Evolutionary conservation across 2,329 filamentous ascomycete species (phyloP).

Genomic region (Aspergillus sp.): DNA sequence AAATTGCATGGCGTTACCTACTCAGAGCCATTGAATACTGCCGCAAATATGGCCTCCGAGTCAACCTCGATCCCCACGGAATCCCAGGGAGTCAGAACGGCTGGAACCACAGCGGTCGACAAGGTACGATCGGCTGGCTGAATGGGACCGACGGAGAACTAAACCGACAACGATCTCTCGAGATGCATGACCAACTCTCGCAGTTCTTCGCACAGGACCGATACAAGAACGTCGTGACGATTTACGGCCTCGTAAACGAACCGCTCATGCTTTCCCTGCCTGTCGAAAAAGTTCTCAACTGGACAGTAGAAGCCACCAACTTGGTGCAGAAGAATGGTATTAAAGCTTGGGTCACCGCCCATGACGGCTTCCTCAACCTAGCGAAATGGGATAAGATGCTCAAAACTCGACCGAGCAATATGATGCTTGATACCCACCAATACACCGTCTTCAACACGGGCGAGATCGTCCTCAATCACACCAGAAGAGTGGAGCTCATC

Average conservation of each 20-base stretch:
- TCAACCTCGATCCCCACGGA: conserved; percentile 93
- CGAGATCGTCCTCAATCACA: conserved; percentile 79
- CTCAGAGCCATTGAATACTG: conserved; percentile 91
- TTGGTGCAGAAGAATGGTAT: conserved; percentile 77
- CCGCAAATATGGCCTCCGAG: conserved; percentile 83
- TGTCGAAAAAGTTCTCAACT: conserved; percentile 67
- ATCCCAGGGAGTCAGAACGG: conserved; percentile 93
- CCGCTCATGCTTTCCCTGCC: conserved; percentile 79
- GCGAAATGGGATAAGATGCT: conserved; percentile 87
- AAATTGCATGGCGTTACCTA: conserved; percentile 90
- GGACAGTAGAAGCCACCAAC: conserved; percentile 74
- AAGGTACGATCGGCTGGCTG: conserved; percentile 81
- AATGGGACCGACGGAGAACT: conserved; percentile 81
- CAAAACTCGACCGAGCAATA: conserved; percentile 63
- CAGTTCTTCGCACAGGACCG: conserved; percentile 91
- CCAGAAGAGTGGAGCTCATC: conserved; percentile 81
- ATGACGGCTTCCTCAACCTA: conserved; percentile 92
- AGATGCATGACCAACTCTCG: conserved; percentile 82
- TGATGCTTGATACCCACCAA: conserved; percentile 95
- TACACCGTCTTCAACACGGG: conserved; percentile 97
- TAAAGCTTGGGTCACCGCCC: conserved; percentile 74
- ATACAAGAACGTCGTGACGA: conserved; percentile 86
- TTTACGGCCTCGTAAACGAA: conserved; percentile 95
- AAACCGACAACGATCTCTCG: conserved; percentile 79
- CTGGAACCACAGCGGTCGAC: conserved; percentile 92